phyloP scores from a whole-genome alignment of 805 yeast species.

The Priceomyces melissophilus region DNA sequence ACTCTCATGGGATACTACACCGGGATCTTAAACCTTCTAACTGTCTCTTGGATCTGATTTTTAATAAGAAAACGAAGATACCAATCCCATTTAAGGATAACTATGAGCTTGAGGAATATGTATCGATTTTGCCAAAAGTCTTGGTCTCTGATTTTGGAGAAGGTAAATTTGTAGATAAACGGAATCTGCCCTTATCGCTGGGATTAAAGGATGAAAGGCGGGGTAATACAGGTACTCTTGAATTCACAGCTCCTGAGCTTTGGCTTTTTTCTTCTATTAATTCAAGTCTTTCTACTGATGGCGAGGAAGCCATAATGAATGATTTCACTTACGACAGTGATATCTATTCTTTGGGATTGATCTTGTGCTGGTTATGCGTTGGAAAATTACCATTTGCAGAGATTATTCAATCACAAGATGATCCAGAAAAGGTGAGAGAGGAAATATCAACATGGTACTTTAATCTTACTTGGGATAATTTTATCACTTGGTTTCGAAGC shows the following conservation, averaged over 20 bases:
- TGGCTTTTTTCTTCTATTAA: conserved; percentile 32
- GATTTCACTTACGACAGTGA: conserved; percentile 74
- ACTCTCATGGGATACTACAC: conserved; percentile 73
- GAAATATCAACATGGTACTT: conserved; percentile 31
- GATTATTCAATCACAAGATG: conserved; percentile 14
- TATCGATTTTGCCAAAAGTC: conserved; percentile 52
- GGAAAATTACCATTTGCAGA: conserved; percentile 59
- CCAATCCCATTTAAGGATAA: neutral
- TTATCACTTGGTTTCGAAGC: conserved; percentile 24
- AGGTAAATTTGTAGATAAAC: conserved; percentile 68
- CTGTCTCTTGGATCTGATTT: conserved; percentile 55
- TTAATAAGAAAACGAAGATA: conserved; percentile 5
- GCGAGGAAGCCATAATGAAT: conserved; percentile 32
- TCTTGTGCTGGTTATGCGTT: conserved; percentile 70
- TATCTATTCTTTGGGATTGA: conserved; percentile 79
- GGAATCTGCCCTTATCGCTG: conserved; percentile 7
- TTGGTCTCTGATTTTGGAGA: conserved; percentile 90
- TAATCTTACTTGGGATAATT: conserved; percentile 14
- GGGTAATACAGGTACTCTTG: conserved; percentile 86
- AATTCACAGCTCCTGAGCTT: conserved; percentile 84
- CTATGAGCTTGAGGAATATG: neutral
- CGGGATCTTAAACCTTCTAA: conserved; percentile 89
- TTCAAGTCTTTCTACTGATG: conserved; percentile 18
- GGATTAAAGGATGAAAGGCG: conserved; percentile 49
- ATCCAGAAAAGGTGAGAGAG: conserved; percentile 26